phyloP scores from a whole-genome alignment of 2,329 filamentous ascomycete species.

The Zasmidium cellare region DNA sequence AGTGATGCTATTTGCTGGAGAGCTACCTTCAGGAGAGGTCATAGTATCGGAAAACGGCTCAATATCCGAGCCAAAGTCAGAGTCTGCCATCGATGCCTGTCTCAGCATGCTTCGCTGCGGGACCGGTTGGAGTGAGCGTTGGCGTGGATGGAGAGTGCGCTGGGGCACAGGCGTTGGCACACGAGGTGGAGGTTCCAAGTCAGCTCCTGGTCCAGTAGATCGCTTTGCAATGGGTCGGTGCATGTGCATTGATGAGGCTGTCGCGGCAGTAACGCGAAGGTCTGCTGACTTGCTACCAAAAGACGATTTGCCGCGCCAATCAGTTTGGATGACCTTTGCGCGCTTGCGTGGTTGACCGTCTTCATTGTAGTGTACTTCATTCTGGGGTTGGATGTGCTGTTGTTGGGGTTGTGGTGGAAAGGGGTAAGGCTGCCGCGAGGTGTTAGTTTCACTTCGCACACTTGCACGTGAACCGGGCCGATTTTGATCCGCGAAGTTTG shows the following conservation, averaged over 20 bases:
- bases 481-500: conserved; percentile 29
- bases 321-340: conserved; percentile 72
- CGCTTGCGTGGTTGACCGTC: conserved; percentile 71
- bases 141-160: conserved; percentile 37
- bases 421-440: conserved; percentile 18
- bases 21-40: conserved; percentile 50
- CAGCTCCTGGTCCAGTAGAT: conserved; percentile 50
- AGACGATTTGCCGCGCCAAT: conserved; percentile 68
- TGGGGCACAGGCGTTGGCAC: conserved; percentile 74
- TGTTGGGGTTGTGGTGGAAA: conserved; percentile 10
- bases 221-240: conserved; percentile 69
- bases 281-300: conserved; percentile 68
- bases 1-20: conserved; percentile 44
- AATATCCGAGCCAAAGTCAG: conserved; percentile 32
- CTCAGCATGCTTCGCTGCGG: conserved; percentile 29
- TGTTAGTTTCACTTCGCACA: conserved; percentile 34
- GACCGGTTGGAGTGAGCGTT: conserved; percentile 30
- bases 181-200: conserved; percentile 71
- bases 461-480: conserved; percentile 36
- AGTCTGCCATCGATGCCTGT: conserved; percentile 32
- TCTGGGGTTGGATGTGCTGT: conserved; percentile 20
- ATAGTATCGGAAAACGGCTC: conserved; percentile 43
- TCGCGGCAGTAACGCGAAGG: conserved; percentile 85
- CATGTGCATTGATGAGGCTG: conserved; percentile 80
- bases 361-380: conserved; percentile 35